Evolutionary conservation across 768 basidiomycete species (phyloP).

Genomic region (Boletus subcaerulescens): DNA sequence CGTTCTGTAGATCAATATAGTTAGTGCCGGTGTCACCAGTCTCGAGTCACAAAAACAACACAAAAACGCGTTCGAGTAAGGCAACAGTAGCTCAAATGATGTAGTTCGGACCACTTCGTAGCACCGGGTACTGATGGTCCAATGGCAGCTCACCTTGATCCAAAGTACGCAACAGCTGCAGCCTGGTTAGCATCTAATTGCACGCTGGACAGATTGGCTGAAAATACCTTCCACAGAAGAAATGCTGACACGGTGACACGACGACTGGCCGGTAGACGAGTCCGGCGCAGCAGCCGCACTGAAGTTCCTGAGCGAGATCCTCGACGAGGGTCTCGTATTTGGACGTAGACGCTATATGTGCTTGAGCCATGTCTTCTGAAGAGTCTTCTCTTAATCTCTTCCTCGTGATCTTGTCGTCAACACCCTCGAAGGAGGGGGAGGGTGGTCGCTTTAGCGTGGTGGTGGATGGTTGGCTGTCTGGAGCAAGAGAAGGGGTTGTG

Average conservation of each 20-base stretch:
- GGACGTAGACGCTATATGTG: slow-evolving; percentile 16
- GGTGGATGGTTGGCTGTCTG: slow-evolving; percentile 15
- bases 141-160: slow-evolving; percentile 64
- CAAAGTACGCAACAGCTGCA: slow-evolving; percentile 76
- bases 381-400: slow-evolving; percentile 59
- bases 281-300: slow-evolving; percentile 84
- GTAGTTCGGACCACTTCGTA: background rate
- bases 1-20: slow-evolving; percentile 51
- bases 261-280: slow-evolving; percentile 80
- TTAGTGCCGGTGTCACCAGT: slow-evolving; percentile 2
- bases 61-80: background rate
- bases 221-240: slow-evolving; percentile 83
- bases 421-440: slow-evolving; percentile 55
- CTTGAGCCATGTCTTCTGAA: slow-evolving; percentile 17
- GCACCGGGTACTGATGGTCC: background rate
- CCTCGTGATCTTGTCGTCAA: slow-evolving; percentile 44
- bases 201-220: background rate
- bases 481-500: slow-evolving; percentile 5
- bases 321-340: slow-evolving; percentile 44
- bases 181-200: slow-evolving; percentile 42
- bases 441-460: slow-evolving; percentile 55
- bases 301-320: slow-evolving; percentile 69
- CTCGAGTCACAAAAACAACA: background rate
- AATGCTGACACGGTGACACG: slow-evolving; percentile 84
- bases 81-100: background rate